Evolutionary conservation across 805 yeast genomes (phyloP), one percentile per base, ranked within the genome.

Genomic region (Priceomyces castillae): DNA sequence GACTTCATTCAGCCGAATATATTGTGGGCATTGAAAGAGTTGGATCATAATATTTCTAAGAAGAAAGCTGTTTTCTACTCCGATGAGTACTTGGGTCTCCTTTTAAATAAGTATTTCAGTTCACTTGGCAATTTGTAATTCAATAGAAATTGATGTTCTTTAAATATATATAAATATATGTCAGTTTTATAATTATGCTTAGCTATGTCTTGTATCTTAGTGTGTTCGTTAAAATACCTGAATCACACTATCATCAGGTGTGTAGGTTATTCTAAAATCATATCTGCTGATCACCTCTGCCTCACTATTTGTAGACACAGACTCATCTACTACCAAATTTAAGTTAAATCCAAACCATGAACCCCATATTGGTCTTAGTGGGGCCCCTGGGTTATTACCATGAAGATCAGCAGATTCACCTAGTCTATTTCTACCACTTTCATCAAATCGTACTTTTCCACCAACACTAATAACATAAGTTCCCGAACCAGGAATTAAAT

Each of bases 371-470:
- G 80, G 71, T 56, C 85, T 72, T n/a, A 58, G 52, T 4, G 60
- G 43, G 9, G 40, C 39, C 11, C 40, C 30, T 20, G 46, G 34
- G 20, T 47, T 45, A 7, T 57, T 50, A 40, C 44, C 46, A 19
- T 74, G 57, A 45, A 82, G 59, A 37, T 81, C 81, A 0, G 89
- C 77, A 16, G 79, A 72, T 43, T 82, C 85, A 2, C 90, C 90
- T 20, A 77, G 54, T 56, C 81, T 76, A 46, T 81, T 82, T 46
- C 69, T 74, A 0, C 94, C 94, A 42, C 83, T 76, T 54, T 86
- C 94, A 60, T 86, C 94, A 52, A 85, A 86, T 47, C 82, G 71
- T 10, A 85, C 86, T 58, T 83, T 86, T 2, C 76, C 69, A n/a
- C 77, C 67, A 12, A 79, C 63, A 43, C 73, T 74, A 22, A 81